Evolutionary conservation across 306 rosid genomes (phyloP).

Genomic region (Hylodesmum podocarpum): DNA sequence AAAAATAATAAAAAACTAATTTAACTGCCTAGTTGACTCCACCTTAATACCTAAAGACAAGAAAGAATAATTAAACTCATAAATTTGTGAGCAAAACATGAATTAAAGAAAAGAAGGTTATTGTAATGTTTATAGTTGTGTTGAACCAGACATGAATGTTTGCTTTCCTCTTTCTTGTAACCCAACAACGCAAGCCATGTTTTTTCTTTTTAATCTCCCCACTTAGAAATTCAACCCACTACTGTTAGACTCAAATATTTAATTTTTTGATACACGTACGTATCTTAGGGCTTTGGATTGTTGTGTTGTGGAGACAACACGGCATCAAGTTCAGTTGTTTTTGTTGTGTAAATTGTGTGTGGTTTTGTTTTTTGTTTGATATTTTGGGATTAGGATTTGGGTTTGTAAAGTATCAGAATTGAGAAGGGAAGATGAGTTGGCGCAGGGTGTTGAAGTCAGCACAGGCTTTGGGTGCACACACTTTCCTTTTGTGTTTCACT

Average conservation of each 20-base stretch:
- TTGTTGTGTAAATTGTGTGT: neutral
- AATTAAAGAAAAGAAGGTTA: neutral
- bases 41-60: neutral
- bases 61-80: neutral
- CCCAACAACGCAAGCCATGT: neutral
- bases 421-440: constrained; percentile 66
- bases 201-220: neutral
- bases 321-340: neutral
- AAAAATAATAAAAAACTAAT: neutral
- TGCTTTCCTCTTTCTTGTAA: constrained; percentile 11
- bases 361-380: neutral
- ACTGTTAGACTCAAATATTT: no score
- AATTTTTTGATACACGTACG: no score
- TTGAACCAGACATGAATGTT: neutral
- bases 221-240: neutral
- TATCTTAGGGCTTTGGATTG: neutral
- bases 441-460: constrained; percentile 89
- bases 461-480: constrained; percentile 83
- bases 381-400: constrained; percentile 7
- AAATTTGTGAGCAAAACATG: no score
- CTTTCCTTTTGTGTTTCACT: constrained; percentile 74
- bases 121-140: neutral
- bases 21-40: neutral
- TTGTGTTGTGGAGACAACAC: neutral
- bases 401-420: neutral